Base-by-base conservation (phyloP, 2,329 filamentous ascomycete genomes). In the Cryphonectria naterciae region DNA sequence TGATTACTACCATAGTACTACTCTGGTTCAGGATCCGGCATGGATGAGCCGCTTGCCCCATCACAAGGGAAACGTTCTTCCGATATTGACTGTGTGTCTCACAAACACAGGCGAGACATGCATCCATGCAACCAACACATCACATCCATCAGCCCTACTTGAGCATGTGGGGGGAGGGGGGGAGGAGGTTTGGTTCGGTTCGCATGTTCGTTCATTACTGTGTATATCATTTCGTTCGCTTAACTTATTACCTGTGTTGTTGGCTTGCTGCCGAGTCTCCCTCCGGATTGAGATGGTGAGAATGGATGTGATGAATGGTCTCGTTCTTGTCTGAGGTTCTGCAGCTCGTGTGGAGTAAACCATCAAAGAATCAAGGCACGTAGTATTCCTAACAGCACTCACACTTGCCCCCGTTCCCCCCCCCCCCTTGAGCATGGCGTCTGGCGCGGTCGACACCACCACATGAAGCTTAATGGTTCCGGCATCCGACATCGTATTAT, bases 251-350 rank as follows among this genome's bases (percentile, higher is more conserved):
- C 7, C 22, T 61, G 58, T 15, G 19, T n/a, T 49, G 46, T n/a
- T 49, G 22, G 37, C n/a, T 19, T 11, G 28, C n/a, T 15, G 43
- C 28, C 19, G 19, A 39, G 58, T 17, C 32, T 17, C n/a, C 8
- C 41, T 5, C 2, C 41, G 39, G 13, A 10, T 64, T 6, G n/a
- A 64, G 39, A 46, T 19, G 39, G 5, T 43, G 46, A 22, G 46
- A n/a, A 49, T n/a, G 46, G 46, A 19, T 17, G 41, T 19, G 46
- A 19, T 2, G 43, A 49, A 49, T 49, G 46, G 22, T n/a, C 46
- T 64, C 39, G n/a, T 46, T n/a, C 10, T 32, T 43, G 61, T 64
- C 25, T 25, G 61, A 64, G 61, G 39, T 46, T 10, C 39, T 64
- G 61, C 61, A 64, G 13, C 35, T 8, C 39, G 37, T 22, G 25